Base-by-base conservation (phyloP, 2,329 filamentous ascomycete species). In the Aspergillaceae sp. region DNA sequence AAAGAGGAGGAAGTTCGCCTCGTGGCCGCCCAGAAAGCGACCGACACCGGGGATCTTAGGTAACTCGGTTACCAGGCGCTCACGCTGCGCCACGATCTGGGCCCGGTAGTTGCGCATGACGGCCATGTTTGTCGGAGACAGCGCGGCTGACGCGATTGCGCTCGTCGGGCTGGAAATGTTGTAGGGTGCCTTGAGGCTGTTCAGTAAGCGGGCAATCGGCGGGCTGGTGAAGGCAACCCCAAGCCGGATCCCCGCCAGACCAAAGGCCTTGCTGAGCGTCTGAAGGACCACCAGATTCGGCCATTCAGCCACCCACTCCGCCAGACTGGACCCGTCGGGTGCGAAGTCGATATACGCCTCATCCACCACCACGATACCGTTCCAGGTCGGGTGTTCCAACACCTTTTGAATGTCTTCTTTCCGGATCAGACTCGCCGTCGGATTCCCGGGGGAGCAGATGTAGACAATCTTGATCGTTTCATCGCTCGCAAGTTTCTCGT, bases 291-390 rank as follows among this genome's bases (percentile, higher is more conserved):
- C 89, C 28, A 98, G 75, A 67, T 98, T 98, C 43, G 91, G 90
- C 80, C 87, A 94, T 60, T 95, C 89, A 33, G 79, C 75, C 1
- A 94, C 90, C 84, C 87, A 94, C 68, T 94, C 87, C 28, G 92
- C 91, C 28, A 97, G 77, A 54, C 86, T 94, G 37, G 86, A 77
- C 28, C 79, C 82, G 41, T 85, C 82, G 4, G 82, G 81, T 5
- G 90, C 84, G 62, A 97, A 98, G 70, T 98, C 92, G 58, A 98
- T 82, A 69, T 98, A 98, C 11, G 92, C 92, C 70, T 98, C 92
- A 66, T 98, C 92, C 28, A 97, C 74, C 3, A 96, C 82, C 2
- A 98, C 84, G 26, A 98, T 74, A 44, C 92, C 92, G 67, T 98
- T 98, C 90, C 91, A 98, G 1, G 83, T 87, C 9, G 86, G 83